Evolutionary conservation across 2,329 filamentous ascomycete species (phyloP), one percentile per base, ranked within the genome.

Genomic region (Arthrobotrys entomopaga): DNA sequence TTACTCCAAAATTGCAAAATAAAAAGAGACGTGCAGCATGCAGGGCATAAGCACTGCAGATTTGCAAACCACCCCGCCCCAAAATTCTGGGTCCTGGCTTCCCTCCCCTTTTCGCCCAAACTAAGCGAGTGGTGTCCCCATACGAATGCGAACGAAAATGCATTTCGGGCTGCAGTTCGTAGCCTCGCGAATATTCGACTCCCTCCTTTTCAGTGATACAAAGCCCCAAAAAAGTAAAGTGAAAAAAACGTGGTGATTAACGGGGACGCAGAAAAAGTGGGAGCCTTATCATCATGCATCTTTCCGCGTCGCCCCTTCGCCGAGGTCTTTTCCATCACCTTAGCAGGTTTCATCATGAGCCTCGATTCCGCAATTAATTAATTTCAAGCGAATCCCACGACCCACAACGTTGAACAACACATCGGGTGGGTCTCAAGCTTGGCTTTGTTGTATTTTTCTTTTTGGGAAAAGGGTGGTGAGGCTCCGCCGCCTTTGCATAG

Each of bases 401-500:
- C 29, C 29, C 29, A 34, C 29, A 34, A 34, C 7, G 10, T 10
- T 34, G 29, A 48, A 61, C 65, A 69, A 69, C 65, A 69, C 65
- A 66, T 56, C 26, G 42, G 24, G 65, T 69, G 65, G 65, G 65
- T 69, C 65, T 40, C 13, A 34, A 34, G 29, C 29, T 34, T 34
- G 29, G 29, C 29, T 34, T 34, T 69, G 65, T 69, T 69, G 65
- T n/a, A 69, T 69, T 69, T 67, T 69, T 34, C 29, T 34, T 34
- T 60, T 16, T 10, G 54, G 54, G 40, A 29, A 15, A 40, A 20
- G 11, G 19, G n/a, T 57, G 22, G 24, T 69, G 65, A 43, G 65
- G 65, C 65, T 69, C 65, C 65, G 65, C 56, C 56, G 38, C 38
- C 40, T 7, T 48, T 22, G 5, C 48, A 49, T 38, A 10, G 34